Percentiles rank a stretch among this genome's conserved stretches.
Conservation (phyloP, 2,329 filamentous ascomycete species). For the Neoscytalidium dimidiatum region DNA sequence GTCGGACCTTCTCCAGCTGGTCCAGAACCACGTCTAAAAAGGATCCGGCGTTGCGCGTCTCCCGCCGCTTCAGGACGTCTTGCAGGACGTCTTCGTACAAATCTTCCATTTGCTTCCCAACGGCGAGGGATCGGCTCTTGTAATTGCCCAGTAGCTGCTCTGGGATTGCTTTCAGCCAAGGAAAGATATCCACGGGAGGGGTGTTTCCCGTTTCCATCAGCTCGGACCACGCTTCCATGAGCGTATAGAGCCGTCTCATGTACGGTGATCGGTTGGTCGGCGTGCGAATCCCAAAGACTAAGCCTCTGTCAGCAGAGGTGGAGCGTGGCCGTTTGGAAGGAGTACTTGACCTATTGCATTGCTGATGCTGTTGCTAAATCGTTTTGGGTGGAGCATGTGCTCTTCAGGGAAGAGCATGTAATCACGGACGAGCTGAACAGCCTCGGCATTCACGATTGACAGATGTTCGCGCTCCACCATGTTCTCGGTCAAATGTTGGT, state of each 20-base stretch:
- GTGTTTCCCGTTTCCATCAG: constrained; percentile 50
- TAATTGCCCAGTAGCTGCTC: background rate
- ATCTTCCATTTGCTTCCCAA: background rate
- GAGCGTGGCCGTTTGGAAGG: background rate
- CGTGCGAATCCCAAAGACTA: constrained; percentile 25
- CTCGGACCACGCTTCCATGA: constrained; percentile 45
- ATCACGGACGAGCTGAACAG: constrained; percentile 50
- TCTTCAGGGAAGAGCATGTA: constrained; percentile 43
- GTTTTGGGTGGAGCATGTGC: constrained; percentile 51
- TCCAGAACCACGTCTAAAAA: constrained; percentile 31
- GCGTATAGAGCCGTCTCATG: constrained; percentile 41
- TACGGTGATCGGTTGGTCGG: constrained; percentile 25
- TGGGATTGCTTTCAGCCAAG: constrained; percentile 22
- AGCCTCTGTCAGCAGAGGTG: background rate
- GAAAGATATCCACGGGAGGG: constrained; percentile 50
- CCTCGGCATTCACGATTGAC: constrained; percentile 50
- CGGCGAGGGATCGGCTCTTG: background rate
- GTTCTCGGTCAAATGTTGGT: constrained; percentile 49
- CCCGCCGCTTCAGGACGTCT: background rate
- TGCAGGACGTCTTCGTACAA: background rate
- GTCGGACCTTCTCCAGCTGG: constrained; percentile 20
- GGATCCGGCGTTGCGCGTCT: constrained; percentile 24
- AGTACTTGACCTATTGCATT: constrained; percentile 38
- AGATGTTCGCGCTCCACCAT: constrained; percentile 48
- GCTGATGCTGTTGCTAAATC: constrained; percentile 53